Base-by-base conservation (phyloP, 2,329 filamentous ascomycete genomes). In the Pestalotiopsis sp. region DNA sequence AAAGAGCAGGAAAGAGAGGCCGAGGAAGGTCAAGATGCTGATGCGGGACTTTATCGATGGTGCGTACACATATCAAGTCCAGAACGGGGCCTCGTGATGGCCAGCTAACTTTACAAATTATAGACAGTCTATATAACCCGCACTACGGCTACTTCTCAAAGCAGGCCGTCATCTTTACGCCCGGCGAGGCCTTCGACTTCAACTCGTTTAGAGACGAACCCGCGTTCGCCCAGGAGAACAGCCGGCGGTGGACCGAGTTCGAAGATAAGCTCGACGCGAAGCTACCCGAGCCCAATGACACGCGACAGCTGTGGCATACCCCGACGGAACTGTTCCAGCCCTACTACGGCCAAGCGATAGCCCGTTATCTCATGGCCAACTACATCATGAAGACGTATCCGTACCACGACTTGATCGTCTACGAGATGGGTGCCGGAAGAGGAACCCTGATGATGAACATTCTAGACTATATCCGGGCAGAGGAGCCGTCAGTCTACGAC, bases 371-470 rank as follows among this genome's bases (percentile, higher is more conserved):
- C 59, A 91, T 98, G 73, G 91, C 93, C 73, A 98, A 99, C 83
- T 99, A 99, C 87, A 94, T 96, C 79, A 89, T 98, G 78, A 93
- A 93, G 59, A 89, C 94, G 67, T 98, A 96, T 79, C 96, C 96
- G 2, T 98, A 98, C 84, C 91, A 98, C 81, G 96, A 99, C 81
- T 88, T 99, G 65, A 93, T 97, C 75, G 97, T 99, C 79, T 99
- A 98, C 87, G 96, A 99, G 80, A 97, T 99, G 92, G 96, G 96
- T 65, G 96, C 96, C 52, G 96, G 96, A 75, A 95, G 97, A 76
- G 96, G 96, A 71, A 99, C 97, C 0, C 88, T 99, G 78, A 99
- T 99, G 96, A 87, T 96, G 78, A 99, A 99, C 80, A 95, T 99
- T 68, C 87, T 99, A 70, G 95, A 99, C 84, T 97, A 97, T 80